These are phyloP conservation scores for Solanum stenotomum DNA, from an alignment of 257 asterid species.

Conservation along the genomic window DNA sequence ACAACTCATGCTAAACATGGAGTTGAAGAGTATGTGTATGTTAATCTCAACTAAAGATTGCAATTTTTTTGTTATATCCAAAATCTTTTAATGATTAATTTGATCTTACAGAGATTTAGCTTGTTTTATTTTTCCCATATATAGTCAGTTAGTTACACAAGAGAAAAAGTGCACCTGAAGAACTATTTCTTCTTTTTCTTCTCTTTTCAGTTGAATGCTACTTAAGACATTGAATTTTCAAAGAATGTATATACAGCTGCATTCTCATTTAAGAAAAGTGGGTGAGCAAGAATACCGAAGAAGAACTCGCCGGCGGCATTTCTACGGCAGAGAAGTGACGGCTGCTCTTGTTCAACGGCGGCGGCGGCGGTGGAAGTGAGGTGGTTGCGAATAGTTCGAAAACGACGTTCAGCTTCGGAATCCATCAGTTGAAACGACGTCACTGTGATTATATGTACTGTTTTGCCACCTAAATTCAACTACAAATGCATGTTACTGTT, in stretches of 20 bases:
- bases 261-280: neutral
- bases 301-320: neutral
- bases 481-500: neutral
- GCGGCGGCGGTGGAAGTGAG: constrained; percentile 11
- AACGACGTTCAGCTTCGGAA: constrained; percentile 33
- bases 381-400: constrained; percentile 28
- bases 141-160: too few species aligned
- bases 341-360: constrained; percentile 1
- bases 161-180: neutral
- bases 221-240: constrained; percentile 7
- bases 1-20: neutral
- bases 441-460: neutral
- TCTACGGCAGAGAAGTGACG: constrained; percentile 30
- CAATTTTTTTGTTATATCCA: neutral
- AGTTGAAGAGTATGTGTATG: neutral
- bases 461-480: neutral
- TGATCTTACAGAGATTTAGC: neutral
- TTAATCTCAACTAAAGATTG: neutral
- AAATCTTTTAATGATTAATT: neutral
- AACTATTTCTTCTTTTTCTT: neutral
- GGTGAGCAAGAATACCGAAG: neutral
- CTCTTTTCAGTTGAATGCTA: neutral
- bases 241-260: neutral
- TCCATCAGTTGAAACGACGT: constrained; percentile 10
- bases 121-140: neutral